Base-by-base conservation (phyloP, 306 rosid species). In the Castanopsis chinensis region DNA sequence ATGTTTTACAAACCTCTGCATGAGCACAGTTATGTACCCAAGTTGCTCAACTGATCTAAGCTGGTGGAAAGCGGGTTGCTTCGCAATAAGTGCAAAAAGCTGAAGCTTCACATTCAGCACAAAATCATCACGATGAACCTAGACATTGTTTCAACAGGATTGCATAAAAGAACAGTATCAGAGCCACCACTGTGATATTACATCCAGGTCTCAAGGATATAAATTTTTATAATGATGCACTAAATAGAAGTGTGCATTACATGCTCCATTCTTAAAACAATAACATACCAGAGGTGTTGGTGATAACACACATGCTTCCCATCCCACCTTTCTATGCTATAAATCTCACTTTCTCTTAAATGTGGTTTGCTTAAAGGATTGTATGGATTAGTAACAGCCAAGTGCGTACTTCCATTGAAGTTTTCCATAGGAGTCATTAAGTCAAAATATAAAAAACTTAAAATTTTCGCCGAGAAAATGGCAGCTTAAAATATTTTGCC, bases 31-130 rank as follows among this genome's bases (percentile, higher is more conserved):
- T 74, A 92, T 85, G 83, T 95, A 95, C 73, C 99, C 99, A 55
- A 95, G 96, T 78, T 95, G 99, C 87, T 95, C 99, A 81, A 95
- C 99, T 55, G 93, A 82, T 81, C 98, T 90, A 84, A 95, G 98
- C 89, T 95, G 99, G 85, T 95, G 98, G 84, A 92, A 95, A 23
- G 98, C 90, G 23, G 99, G 90, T 73, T 91, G 96, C 91, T 95
- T 89, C 12, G 97, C 98, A 74, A 91, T 76, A 77, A 88, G 94
- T 41, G 87, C 92, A 82, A 95, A 91, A 81, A 95, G 98, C 84
- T 92, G 99, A 83, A 95, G 98, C 87, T 91, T 93, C 73, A 86
- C 98, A 82, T 95, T 95, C 88, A 91, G 81, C 88, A 77, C 68
- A 76, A 88, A 87, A 78, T 90, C 94, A 90, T 95, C 99, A 28